Base-by-base conservation (phyloP, 768 basidiomycete species). In the Cubamyces lactineus region DNA sequence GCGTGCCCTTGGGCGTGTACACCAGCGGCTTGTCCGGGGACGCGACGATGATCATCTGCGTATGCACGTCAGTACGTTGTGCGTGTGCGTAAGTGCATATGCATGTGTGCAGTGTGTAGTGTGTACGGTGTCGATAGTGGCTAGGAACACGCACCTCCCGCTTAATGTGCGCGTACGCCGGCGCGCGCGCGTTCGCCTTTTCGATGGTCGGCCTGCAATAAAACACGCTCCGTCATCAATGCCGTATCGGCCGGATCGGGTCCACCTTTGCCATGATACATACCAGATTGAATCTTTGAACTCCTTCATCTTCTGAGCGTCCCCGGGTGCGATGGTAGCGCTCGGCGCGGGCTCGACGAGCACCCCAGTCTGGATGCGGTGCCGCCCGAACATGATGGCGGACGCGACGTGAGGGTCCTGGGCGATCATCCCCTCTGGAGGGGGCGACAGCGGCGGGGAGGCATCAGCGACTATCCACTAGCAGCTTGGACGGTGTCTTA, bases 1-100 rank as follows among this genome's bases (percentile, higher is more conserved):
- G 75, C 0, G 82, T 80, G 2, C 81, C 81, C 64, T 84, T 85
- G 0, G 72, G 77, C 0, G 80, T 71, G 21, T 77, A 77, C n/a
- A 76, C 70, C 43, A 84, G 71, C 0, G 80, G 82, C 57, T 80
- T 80, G 0, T 70, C 72, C 24, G 76, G 66, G 2, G 73, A 69
- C 0, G 82, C 73, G 16, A 83, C 67, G 28, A 84, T 43, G 40
- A 85, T 80, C 80, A 84, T 81, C 65, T 85, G 63, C 80, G 80
- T n/a, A 8, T 30, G 4, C 46, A 21, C 7, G 12, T 23, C 12
- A 26, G 6, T 5, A 16, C 8, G 24, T 17, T 5, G 13, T 5
- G n/a, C n/a, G n/a, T n/a, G n/a, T n/a, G n/a, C n/a, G n/a, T n/a
- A n/a, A n/a, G n/a, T n/a, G n/a, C n/a, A n/a, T n/a, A n/a, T n/a